Percentiles rank a stretch among this genome's conserved stretches.
Evolutionary conservation across 192 early-diverging fungal species (phyloP).

Genomic region (Linderina pennispora): DNA sequence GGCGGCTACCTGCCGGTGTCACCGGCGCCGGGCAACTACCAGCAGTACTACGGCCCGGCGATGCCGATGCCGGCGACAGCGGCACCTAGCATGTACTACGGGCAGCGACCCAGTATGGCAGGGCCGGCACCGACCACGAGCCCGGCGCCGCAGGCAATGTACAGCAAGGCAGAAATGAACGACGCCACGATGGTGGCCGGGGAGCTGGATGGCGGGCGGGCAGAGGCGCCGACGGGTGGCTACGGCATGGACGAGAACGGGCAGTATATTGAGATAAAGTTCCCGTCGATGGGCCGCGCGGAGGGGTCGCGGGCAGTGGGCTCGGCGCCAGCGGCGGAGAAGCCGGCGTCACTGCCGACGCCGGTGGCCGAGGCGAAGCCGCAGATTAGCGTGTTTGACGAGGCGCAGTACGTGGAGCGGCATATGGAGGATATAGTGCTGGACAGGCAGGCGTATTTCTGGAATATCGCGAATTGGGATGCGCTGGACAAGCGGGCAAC

Average conservation of each 20-base stretch:
- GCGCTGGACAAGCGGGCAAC: conserved; percentile 39
- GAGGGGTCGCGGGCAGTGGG: neutral
- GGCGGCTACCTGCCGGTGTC: neutral
- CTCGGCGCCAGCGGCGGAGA: neutral
- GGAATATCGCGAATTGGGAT: conserved; percentile 44
- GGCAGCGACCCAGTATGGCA: neutral
- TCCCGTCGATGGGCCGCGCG: conserved; percentile 41
- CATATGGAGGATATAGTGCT: conserved; percentile 47
- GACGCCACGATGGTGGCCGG: neutral
- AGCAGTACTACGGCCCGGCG: conserved; percentile 25
- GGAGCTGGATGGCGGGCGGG: neutral
- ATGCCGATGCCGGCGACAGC: conserved; percentile 4
- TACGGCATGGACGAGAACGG: conserved; percentile 38
- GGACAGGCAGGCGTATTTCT: conserved; percentile 40
- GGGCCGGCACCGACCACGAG: neutral
- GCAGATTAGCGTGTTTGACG: conserved; percentile 43
- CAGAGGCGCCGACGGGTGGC: conserved; percentile 24
- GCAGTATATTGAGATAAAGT: conserved; percentile 48
- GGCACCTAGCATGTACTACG: conserved; percentile 2
- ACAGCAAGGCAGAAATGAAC: conserved; percentile 1
- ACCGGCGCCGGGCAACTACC: conserved; percentile 4
- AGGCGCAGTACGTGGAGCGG: conserved; percentile 22
- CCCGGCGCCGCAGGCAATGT: conserved; percentile 2
- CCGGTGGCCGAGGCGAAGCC: conserved; percentile 5
- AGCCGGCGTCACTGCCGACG: conserved; percentile 6